A percentile compares a stretch with the other conserved stretches of the same genome.
phyloP scores from a whole-genome alignment of 2,329 filamentous ascomycete genomes.

The Lachnellula arida region DNA sequence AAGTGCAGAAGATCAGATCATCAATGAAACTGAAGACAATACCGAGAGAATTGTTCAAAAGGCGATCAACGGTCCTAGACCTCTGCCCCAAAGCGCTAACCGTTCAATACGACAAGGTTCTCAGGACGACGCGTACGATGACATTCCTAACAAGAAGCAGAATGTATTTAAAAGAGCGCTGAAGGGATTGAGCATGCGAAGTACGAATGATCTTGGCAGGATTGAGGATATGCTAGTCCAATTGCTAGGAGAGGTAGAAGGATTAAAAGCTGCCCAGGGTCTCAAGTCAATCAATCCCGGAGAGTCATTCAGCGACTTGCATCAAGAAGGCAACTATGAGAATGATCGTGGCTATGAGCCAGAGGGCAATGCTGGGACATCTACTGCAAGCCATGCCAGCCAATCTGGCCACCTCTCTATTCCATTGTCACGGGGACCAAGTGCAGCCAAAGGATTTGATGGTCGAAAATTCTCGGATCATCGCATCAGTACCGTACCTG shows the following conservation, averaged over 20 bases:
- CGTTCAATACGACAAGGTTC: constrained; percentile 41
- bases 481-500: constrained; percentile 84
- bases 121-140: constrained; percentile 49
- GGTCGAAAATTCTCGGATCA: constrained; percentile 61
- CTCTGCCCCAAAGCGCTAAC: constrained; percentile 61
- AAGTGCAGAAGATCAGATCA: constrained; percentile 84
- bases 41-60: constrained; percentile 82
- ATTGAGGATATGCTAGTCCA: constrained; percentile 93
- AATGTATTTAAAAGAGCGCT: constrained; percentile 94
- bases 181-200: constrained; percentile 83
- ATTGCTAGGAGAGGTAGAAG: constrained; percentile 86
- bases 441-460: constrained; percentile 32
- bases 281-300: constrained; percentile 47
- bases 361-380: constrained; percentile 72
- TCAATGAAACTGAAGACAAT: constrained; percentile 80
- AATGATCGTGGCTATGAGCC: constrained; percentile 76
- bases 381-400: constrained; percentile 64
- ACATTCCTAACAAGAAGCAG: constrained; percentile 70
- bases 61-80: constrained; percentile 78
- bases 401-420: constrained; percentile 74
- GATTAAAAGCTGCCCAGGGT: constrained; percentile 58
- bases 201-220: constrained; percentile 77
- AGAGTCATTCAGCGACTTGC: constrained; percentile 65
- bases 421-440: constrained; percentile 44
- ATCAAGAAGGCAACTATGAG: constrained; percentile 58